Percentiles rank a stretch among this genome's conserved stretches.
These are phyloP conservation scores for Hylodesmum podocarpum DNA, from an alignment of 306 rosid species.

Conservation along the genomic window DNA sequence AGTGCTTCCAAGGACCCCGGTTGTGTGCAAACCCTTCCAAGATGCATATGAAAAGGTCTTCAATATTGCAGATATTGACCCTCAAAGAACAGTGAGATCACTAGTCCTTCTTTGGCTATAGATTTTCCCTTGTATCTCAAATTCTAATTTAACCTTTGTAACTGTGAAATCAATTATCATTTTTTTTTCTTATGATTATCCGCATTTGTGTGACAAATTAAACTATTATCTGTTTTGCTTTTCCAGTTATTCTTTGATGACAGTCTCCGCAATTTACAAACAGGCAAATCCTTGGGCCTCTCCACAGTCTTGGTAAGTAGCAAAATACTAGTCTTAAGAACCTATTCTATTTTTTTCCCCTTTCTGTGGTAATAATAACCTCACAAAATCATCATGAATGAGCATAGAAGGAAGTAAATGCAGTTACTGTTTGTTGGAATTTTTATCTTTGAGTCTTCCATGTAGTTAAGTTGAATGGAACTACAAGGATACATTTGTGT, in stretches of 20 bases:
- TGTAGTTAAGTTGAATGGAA: neutral
- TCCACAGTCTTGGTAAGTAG: slow-evolving; percentile 73
- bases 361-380: neutral
- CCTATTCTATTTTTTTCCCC: neutral
- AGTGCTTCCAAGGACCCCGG: slow-evolving; percentile 58
- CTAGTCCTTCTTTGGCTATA: neutral
- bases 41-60: slow-evolving; percentile 65
- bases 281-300: slow-evolving; percentile 64
- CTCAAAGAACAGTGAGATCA: slow-evolving; percentile 64
- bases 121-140: neutral
- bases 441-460: neutral
- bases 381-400: neutral
- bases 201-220: neutral
- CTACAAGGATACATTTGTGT: neutral
- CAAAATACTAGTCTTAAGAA: neutral
- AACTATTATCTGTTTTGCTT: neutral
- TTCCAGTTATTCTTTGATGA: slow-evolving; percentile 85
- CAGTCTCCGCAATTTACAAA: slow-evolving; percentile 60
- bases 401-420: neutral
- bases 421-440: neutral
- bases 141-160: neutral
- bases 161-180: neutral
- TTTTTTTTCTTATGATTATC: neutral
- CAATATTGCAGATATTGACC: slow-evolving; percentile 61
- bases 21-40: slow-evolving; percentile 76